Conservation (phyloP, 2,329 filamentous ascomycete species). For the Ascochyta fabae region DNA sequence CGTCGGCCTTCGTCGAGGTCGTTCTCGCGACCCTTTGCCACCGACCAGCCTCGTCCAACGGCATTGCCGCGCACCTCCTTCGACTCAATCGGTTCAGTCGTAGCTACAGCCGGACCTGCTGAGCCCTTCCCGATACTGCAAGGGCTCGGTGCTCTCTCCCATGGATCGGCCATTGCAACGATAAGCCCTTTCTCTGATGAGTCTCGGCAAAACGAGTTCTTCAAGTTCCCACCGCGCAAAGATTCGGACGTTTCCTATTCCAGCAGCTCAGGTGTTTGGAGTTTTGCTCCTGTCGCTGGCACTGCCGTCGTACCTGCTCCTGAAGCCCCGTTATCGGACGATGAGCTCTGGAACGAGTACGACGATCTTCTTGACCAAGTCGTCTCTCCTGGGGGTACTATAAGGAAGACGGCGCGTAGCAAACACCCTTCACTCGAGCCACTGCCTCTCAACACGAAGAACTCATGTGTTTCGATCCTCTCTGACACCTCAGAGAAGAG, state of each 20-base stretch:
- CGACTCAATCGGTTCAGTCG: slow-evolving; percentile 37
- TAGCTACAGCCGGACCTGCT: slow-evolving; percentile 36
- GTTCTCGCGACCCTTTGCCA: slow-evolving; percentile 81
- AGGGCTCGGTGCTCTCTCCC: slow-evolving; percentile 41
- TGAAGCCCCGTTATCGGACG: slow-evolving; percentile 71
- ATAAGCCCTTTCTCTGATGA: slow-evolving; percentile 41
- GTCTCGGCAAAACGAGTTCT: slow-evolving; percentile 65
- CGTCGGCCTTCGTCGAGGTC: slow-evolving; percentile 75
- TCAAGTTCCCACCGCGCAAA: slow-evolving; percentile 76
- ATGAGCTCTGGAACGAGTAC: slow-evolving; percentile 95
- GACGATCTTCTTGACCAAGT: slow-evolving; percentile 83
- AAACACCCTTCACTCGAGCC: slow-evolving; percentile 41
- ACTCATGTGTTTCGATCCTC: slow-evolving; percentile 26
- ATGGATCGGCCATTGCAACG: slow-evolving; percentile 49
- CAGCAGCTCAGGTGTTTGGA: slow-evolving; percentile 67
- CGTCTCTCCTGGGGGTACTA: slow-evolving; percentile 49
- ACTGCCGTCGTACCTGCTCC: slow-evolving; percentile 71
- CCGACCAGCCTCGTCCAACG: slow-evolving; percentile 52
- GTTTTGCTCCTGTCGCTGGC: slow-evolving; percentile 60
- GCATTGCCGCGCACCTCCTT: slow-evolving; percentile 42
- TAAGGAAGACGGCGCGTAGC: slow-evolving; percentile 17
- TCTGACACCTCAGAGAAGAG: slow-evolving; percentile 41
- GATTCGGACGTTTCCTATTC: slow-evolving; percentile 72
- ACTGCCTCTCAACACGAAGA: slow-evolving; percentile 35
- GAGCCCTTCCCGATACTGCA: slow-evolving; percentile 47